Evolutionary conservation across 352 stramenopile species (phyloP).

Genomic region (Globisporangium mamillatum): DNA sequence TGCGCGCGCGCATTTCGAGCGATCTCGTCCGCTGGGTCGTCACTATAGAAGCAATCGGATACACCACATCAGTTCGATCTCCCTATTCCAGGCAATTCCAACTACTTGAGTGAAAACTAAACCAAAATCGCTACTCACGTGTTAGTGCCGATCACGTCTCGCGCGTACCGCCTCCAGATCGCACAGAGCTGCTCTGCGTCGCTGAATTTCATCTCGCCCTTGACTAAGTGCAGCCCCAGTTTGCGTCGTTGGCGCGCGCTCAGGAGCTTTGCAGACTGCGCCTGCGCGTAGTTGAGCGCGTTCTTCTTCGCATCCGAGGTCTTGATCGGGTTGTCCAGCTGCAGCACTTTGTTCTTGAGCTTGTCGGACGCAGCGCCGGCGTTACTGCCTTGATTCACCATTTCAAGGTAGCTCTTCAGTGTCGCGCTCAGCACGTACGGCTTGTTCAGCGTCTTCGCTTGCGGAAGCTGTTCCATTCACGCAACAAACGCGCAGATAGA

Average conservation of each 20-base stretch:
- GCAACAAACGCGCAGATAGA: not conserved
- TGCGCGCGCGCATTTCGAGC: conserved; percentile 31
- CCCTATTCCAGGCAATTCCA: conserved; percentile 17
- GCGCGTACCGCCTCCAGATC: conserved; percentile 64
- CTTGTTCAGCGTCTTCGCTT: conserved; percentile 26
- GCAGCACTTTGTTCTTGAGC: conserved; percentile 79
- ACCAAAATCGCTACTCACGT: conserved; percentile 14
- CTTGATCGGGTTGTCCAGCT: conserved; percentile 73
- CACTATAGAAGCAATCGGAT: not conserved
- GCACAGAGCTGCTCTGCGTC: conserved; percentile 60
- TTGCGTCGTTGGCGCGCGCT: conserved; percentile 59
- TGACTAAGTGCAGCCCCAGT: conserved; percentile 52
- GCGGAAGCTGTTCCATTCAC: conserved; percentile 21
- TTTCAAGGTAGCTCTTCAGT: conserved; percentile 43
- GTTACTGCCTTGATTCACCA: conserved; percentile 15
- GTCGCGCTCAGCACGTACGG: conserved; percentile 26
- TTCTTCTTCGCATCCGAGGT: conserved; percentile 28
- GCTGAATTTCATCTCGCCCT: conserved; percentile 40
- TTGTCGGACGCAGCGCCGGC: conserved; percentile 28
- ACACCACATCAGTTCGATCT: not conserved
- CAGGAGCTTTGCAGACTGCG: conserved; percentile 55
- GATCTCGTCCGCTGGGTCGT: conserved; percentile 15
- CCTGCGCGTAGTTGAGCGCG: conserved; percentile 28
- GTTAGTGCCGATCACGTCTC: conserved; percentile 48
- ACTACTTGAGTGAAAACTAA: not conserved